Evolutionary conservation across 257 asterid species (phyloP), one percentile per base, ranked within the genome.

Genomic region (Gentiana straminea): DNA sequence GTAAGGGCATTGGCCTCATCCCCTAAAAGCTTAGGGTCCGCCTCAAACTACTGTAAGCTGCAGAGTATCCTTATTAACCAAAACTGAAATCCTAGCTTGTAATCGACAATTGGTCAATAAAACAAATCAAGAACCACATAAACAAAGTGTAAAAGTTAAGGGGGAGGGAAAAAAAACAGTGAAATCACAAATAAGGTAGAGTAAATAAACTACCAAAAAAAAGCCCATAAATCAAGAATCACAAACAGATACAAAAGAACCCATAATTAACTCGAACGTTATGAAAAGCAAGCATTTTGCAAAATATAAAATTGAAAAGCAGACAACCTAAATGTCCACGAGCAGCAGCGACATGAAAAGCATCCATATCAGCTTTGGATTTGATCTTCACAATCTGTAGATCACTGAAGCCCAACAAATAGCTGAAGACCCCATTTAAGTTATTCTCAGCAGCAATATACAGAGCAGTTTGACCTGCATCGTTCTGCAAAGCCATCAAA

Each of bases 301-400:
- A 32, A 48, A 46, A 45, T 36, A 13, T 12, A 51, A 11, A 41
- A 55, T 12, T 53, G 33, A 43, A 6, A 5, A 53, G 5, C 49
- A 51, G n/a, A n/a, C 37, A 46, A 91, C 98, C 94, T 15, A 81
- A 69, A 73, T 87, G 85, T 8, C 98, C 98, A 70, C 62, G 80
- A 1, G 89, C 69, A 35, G 98, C 93, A 35, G 97, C 95, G 24
- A 87, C 85, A 61, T 88, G 94, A 54, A 91, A 79, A 55, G 85
- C 85, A 68, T 85, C 55, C 79, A 83, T 74, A 74, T 87, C 98
- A 43, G 90, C 81, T 69, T 80, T 91, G 2, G 94, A 81, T 78
- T 81, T 85, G 10, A 85, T 73, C 81, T 60, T 55, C 39, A 72
- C 88, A 50, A 65, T 68, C 65, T 78, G 68, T 71, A 81, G 68